Evolutionary conservation across 345 rosid species (phyloP).

Genomic region (Combretum micranthum): DNA sequence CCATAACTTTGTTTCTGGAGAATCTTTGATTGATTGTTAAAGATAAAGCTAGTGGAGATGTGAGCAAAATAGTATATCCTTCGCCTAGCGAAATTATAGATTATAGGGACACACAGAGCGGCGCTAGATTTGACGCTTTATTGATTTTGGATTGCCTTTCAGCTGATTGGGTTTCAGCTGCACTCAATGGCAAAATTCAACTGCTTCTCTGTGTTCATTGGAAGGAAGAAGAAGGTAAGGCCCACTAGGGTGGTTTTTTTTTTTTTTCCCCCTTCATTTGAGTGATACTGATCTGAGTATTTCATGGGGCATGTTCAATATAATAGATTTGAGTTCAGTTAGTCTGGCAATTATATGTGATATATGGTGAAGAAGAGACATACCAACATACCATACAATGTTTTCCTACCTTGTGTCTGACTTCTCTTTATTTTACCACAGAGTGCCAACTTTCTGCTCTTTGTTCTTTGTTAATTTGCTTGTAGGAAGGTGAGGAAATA

Average conservation of each 20-base stretch:
- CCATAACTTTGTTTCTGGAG: constrained; percentile 7
- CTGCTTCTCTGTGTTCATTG: constrained; percentile 31
- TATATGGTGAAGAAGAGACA: no score
- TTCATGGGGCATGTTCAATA: not conserved
- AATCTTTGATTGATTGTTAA: not conserved
- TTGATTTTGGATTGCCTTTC: not conserved
- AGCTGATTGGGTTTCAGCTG: not conserved
- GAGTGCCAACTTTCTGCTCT: constrained; percentile 6
- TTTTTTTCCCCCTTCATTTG: not conserved
- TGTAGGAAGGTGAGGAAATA: constrained; percentile 5
- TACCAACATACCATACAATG: no score
- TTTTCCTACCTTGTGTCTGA: not conserved
- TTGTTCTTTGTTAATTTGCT: not conserved
- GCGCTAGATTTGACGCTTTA: constrained; percentile 1
- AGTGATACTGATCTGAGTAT: not conserved
- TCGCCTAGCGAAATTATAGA: not conserved
- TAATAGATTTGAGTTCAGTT: no score
- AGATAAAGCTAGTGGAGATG: constrained; percentile 21
- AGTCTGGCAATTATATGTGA: no score
- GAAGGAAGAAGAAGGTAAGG: constrained; percentile 41
- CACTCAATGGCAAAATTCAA: constrained; percentile 31
- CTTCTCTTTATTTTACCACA: not conserved
- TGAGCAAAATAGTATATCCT: constrained; percentile 5
- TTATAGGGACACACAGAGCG: constrained; percentile 5
- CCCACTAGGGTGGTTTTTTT: constrained; percentile 42